phyloP scores from a whole-genome alignment of 2,329 filamentous ascomycete genomes.

The Didymella pinodella region DNA sequence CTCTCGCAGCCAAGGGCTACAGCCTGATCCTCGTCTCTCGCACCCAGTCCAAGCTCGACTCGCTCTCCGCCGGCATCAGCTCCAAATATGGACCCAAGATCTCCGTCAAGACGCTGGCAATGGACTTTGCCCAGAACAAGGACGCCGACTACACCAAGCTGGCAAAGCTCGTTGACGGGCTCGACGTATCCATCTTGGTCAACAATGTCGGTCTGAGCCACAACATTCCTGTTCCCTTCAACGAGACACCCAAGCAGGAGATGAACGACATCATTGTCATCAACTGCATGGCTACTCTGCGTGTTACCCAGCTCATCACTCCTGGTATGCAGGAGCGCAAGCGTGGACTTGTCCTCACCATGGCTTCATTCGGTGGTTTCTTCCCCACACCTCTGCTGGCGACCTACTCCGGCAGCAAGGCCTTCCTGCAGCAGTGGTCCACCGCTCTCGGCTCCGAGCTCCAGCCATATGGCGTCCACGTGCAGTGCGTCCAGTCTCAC shows the following conservation, averaged over 20 bases:
- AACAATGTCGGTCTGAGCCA: slow-evolving; percentile 98
- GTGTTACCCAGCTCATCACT: slow-evolving; percentile 83
- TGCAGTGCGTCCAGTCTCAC: slow-evolving; percentile 92
- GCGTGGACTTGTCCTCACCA: slow-evolving; percentile 89
- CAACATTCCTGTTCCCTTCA: slow-evolving; percentile 88
- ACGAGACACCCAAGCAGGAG: slow-evolving; percentile 79
- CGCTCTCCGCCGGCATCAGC: slow-evolving; percentile 77
- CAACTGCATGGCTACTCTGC: slow-evolving; percentile 91
- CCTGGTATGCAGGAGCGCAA: slow-evolving; percentile 86
- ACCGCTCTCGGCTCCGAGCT: slow-evolving; percentile 85
- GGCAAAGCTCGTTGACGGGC: slow-evolving; percentile 69
- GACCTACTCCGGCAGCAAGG: slow-evolving; percentile 97
- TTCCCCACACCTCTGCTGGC: slow-evolving; percentile 90
- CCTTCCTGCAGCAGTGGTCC: slow-evolving; percentile 97
- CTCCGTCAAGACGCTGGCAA: slow-evolving; percentile 79
- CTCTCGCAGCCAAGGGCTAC: slow-evolving; percentile 90
- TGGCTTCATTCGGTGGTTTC: slow-evolving; percentile 96
- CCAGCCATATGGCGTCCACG: slow-evolving; percentile 78
- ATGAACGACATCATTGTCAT: slow-evolving; percentile 91
- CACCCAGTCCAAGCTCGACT: slow-evolving; percentile 88
- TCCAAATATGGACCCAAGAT: slow-evolving; percentile 69
- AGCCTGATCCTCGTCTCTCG: slow-evolving; percentile 95
- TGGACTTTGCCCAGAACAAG: slow-evolving; percentile 87
- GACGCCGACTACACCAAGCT: slow-evolving; percentile 82
- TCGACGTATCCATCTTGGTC: slow-evolving; percentile 86